phyloP scores from a whole-genome alignment of 805 yeast species.

The Wickerhamiella azymoides region DNA sequence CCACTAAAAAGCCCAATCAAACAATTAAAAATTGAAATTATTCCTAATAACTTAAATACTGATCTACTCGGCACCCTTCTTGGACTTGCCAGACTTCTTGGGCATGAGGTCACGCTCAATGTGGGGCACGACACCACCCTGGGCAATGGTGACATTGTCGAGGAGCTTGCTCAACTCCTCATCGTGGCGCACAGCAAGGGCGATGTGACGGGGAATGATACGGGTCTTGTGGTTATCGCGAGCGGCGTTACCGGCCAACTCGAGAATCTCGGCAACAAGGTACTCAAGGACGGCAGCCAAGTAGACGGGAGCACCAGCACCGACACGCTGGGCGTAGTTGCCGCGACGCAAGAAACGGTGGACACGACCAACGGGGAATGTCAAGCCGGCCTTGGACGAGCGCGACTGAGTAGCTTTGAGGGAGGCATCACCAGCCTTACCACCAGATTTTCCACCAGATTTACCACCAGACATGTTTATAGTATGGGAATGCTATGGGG shows the following conservation, averaged over 20 bases:
- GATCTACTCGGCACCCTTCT: conserved; percentile 30
- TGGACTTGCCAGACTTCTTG: conserved; percentile 33
- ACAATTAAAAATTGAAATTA: too few species aligned
- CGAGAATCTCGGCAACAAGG: conserved; percentile 91
- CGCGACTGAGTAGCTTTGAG: conserved; percentile 95
- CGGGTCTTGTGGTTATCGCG: conserved; percentile 90
- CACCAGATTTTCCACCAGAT: conserved; percentile 65
- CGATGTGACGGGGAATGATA: conserved; percentile 95
- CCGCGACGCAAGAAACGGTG: conserved; percentile 88
- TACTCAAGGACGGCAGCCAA: conserved; percentile 92
- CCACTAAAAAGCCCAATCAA: too few species aligned
- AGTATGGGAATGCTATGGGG: background rate
- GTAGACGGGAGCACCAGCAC: conserved; percentile 83
- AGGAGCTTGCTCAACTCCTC: conserved; percentile 91
- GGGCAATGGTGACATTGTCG: conserved; percentile 82
- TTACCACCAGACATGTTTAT: conserved; percentile 65
- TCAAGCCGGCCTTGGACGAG: conserved; percentile 56
- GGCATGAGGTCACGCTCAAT: conserved; percentile 69
- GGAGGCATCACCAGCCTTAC: conserved; percentile 79
- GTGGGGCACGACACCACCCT: conserved; percentile 96
- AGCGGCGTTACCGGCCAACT: conserved; percentile 97
- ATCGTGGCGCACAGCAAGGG: conserved; percentile 94
- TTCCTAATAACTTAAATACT: conserved; percentile 15
- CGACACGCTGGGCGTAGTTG: conserved; percentile 61
- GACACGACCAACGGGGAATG: conserved; percentile 96